Base-by-base conservation (phyloP, 192 early-diverging fungal genomes). In the Kappamyces sp. region DNA sequence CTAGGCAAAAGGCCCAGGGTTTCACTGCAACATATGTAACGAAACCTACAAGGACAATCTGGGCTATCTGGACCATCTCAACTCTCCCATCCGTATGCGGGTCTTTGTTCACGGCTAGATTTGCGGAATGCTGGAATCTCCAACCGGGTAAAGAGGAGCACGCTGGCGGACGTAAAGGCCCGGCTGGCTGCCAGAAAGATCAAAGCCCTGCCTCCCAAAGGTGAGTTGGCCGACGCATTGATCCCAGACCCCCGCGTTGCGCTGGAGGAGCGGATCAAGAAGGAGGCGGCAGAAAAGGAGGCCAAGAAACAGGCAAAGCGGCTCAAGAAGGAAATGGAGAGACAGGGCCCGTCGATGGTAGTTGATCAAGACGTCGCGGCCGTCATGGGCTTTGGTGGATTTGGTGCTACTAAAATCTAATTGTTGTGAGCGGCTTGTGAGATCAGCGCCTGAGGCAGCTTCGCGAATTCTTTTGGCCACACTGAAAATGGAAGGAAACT, bases 51-150 rank as follows among this genome's bases (percentile, higher is more conserved):
- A 93, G 61, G 94, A 98, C 74, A 93, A 87, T 62, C 74, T 87
- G 43, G 88, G 82, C 46, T 98, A 87, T 51, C 73, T 96, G 58
- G 93, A 94, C 66, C 93, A 98, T 58, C 87, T 90, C 51, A 98
- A 95, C 68, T 89, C 90, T 58, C 79, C 78, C 59, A 89, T 88
- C 54, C 94, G 86, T 90, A 70, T 64, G 80, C 68, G 7, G 5
- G 5, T 35, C 2, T 42, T 6, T 8, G 3, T 34, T 12, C 39
- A n/a, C 68, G 8, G 40, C 42, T 64, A 89, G 88, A 98, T 78
- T 86, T 91, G 68, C 78, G 79, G 47, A 84, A 86, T 52, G 60
- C 93, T 31, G 90, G 91, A 15, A 76, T 88, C 62, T 82, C 85
- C 1, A 92, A 87, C 82, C 87, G 87, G 54, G 90, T 93, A 0